Conservation (phyloP, 1,284 basidiomycete species). For the Apiotrichum gracile region DNA sequence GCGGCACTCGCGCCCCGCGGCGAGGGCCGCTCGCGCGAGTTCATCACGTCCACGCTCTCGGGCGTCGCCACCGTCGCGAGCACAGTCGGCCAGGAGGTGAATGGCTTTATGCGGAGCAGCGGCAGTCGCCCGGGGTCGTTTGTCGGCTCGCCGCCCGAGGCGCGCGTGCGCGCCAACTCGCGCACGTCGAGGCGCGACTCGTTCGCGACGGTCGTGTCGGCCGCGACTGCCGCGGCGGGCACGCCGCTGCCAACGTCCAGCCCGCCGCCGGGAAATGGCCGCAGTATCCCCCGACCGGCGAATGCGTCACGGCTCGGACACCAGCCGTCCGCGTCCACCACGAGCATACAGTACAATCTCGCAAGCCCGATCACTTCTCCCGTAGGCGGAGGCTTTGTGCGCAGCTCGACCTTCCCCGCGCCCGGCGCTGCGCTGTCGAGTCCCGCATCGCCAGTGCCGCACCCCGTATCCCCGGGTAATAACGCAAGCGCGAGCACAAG, state of each 20-base stretch:
- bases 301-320: slow-evolving; percentile 16
- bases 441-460: neutral
- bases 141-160: slow-evolving; percentile 1
- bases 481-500: neutral
- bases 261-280: too few relatives aligned
- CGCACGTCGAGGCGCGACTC: slow-evolving; percentile 2
- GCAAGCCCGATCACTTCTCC: neutral
- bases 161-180: neutral
- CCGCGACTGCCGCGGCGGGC: slow-evolving; percentile 1
- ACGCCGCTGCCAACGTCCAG: too few relatives aligned
- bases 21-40: slow-evolving; percentile 39
- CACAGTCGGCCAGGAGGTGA: slow-evolving; percentile 18
- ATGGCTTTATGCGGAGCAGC: slow-evolving; percentile 9
- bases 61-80: slow-evolving; percentile 40
- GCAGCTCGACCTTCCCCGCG: neutral
- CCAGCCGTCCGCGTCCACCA: neutral
- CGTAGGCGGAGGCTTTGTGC: neutral
- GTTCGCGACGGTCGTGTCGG: neutral
- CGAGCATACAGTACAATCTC: neutral
- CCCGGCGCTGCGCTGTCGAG: neutral
- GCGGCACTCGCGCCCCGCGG: slow-evolving; percentile 39
- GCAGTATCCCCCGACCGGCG: slow-evolving; percentile 24
- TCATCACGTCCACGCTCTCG: slow-evolving; percentile 32
- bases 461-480: neutral
- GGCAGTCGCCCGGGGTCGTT: neutral